phyloP scores from a whole-genome alignment of 768 basidiomycete species.

The Tulasnella sp. region DNA sequence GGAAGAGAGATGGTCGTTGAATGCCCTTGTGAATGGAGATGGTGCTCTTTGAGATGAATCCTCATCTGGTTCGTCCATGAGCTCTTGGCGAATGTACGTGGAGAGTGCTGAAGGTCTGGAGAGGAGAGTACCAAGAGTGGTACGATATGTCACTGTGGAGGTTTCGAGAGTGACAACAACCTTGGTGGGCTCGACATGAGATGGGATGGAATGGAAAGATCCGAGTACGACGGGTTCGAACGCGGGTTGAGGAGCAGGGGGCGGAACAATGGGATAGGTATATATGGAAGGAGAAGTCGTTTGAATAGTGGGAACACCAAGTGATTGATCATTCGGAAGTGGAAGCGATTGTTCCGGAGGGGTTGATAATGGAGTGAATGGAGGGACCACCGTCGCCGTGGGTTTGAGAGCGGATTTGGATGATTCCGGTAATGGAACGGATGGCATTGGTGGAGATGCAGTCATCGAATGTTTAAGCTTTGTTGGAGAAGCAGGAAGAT shows the following conservation, averaged over 20 bases:
- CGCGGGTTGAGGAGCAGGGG: conserved; percentile 39
- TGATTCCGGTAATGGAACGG: conserved; percentile 18
- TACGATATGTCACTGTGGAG: conserved; percentile 48
- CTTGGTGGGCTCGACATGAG: conserved; percentile 41
- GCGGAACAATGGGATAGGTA: conserved; percentile 34
- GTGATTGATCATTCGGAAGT: too few relatives aligned
- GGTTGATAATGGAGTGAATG: conserved; percentile 14
- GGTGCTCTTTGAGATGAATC: conserved; percentile 26
- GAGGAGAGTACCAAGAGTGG: conserved; percentile 50
- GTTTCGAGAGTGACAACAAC: conserved; percentile 64
- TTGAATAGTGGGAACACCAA: conserved; percentile 21
- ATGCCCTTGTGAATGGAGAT: conserved; percentile 36
- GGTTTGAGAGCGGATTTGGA: conserved; percentile 25
- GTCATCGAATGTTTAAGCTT: background rate
- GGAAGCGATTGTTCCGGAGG: conserved; percentile 18
- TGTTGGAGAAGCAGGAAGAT: conserved; percentile 20
- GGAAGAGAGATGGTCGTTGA: conserved; percentile 45
- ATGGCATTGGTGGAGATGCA: background rate
- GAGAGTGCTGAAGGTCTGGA: conserved; percentile 59
- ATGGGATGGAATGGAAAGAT: conserved; percentile 29
- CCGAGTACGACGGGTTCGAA: conserved; percentile 60
- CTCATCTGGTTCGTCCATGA: conserved; percentile 35
- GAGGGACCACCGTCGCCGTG: conserved; percentile 12
- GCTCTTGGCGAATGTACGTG: conserved; percentile 34
- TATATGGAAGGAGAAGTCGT: conserved; percentile 20